phyloP scores from a whole-genome alignment of 768 basidiomycete species.

The Piloderma croceum region DNA sequence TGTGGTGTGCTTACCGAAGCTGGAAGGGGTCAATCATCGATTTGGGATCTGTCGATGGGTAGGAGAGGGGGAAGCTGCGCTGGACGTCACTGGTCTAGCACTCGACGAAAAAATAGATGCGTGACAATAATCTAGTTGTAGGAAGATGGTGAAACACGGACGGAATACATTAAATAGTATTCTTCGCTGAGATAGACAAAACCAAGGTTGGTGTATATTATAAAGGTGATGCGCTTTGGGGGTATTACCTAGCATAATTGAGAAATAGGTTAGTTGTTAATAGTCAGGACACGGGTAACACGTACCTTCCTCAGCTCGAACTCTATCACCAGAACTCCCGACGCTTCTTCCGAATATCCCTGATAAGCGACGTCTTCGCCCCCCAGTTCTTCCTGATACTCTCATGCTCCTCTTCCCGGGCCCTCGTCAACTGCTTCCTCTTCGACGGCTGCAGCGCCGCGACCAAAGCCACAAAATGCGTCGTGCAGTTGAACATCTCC shows the following conservation, averaged over 20 bases:
- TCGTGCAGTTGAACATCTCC: slow-evolving; percentile 68
- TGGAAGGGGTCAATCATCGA: slow-evolving; percentile 87
- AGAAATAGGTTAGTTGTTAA: no score
- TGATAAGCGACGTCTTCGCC: slow-evolving; percentile 55
- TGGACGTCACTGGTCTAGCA: slow-evolving; percentile 11
- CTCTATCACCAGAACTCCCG: slow-evolving; percentile 62
- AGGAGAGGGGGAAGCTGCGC: slow-evolving; percentile 6
- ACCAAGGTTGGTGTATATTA: no score
- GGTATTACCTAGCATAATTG: no score
- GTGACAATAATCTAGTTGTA: slow-evolving; percentile 13
- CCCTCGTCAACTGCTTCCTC: slow-evolving; percentile 36
- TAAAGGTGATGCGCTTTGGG: no score
- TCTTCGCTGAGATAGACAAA: not conserved
- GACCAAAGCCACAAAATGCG: slow-evolving; percentile 57
- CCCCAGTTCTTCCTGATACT: slow-evolving; percentile 57
- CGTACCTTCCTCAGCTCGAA: no score
- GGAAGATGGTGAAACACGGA: not conserved
- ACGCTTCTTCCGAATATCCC: slow-evolving; percentile 62
- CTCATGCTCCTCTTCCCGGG: slow-evolving; percentile 43
- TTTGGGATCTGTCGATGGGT: slow-evolving; percentile 73
- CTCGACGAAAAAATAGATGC: slow-evolving; percentile 29
- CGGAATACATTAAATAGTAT: not conserved
- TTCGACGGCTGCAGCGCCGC: slow-evolving; percentile 55
- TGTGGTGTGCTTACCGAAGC: slow-evolving; percentile 63
- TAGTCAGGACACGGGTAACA: no score